Conservation (phyloP, 2,329 filamentous ascomycete genomes). For the Falciphora oryzae region DNA sequence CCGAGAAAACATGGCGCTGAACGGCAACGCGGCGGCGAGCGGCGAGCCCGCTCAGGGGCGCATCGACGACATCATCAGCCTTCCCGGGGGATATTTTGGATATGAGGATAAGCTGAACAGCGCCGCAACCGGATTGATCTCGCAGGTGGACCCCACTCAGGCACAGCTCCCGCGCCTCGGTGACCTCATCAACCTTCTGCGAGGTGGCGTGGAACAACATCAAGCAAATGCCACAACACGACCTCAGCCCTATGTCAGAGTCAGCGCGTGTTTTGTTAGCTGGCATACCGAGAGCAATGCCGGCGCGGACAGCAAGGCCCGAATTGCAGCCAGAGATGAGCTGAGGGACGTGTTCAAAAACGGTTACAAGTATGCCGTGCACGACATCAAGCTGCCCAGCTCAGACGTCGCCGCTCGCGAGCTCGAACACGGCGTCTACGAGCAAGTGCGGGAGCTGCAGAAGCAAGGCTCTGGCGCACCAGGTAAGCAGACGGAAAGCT, state of each 20-base stretch:
- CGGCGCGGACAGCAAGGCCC: background rate
- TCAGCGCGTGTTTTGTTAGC: constrained; percentile 4
- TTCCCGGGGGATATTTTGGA: background rate
- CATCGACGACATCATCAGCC: background rate
- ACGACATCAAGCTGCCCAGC: constrained; percentile 6
- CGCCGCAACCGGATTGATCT: constrained; percentile 4
- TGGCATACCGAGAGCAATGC: background rate
- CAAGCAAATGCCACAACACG: background rate
- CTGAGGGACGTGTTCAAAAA: constrained; percentile 1
- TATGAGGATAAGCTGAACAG: background rate
- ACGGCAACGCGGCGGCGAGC: background rate
- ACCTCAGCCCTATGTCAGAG: constrained; percentile 5
- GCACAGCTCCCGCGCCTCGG: constrained; percentile 3
- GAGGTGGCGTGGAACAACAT: background rate
- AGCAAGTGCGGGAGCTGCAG: constrained; percentile 5
- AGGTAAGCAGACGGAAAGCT: background rate
- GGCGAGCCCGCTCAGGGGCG: background rate
- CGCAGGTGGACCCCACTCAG: constrained; percentile 1
- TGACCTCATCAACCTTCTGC: constrained; percentile 6
- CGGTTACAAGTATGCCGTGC: constrained; percentile 6
- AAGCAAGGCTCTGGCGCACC: background rate
- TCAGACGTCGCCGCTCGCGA: constrained; percentile 4
- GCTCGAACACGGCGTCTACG: constrained; percentile 3
- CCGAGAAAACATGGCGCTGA: background rate
- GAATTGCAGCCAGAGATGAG: background rate